Conservation (phyloP, 495 filamentous ascomycete genomes). For the Cercophora sp. region DNA sequence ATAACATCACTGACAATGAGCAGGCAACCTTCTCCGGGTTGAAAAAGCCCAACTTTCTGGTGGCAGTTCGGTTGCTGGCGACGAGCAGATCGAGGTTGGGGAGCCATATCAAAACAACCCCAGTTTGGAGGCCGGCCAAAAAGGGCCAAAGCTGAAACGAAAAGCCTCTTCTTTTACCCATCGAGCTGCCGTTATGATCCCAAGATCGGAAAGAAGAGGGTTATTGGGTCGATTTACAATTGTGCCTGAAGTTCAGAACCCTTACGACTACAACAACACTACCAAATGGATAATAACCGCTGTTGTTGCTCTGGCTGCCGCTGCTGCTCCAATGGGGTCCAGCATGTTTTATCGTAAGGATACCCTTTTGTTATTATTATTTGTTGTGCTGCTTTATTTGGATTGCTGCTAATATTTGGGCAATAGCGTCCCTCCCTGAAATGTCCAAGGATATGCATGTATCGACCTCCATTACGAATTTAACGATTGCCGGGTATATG, state of each 20-base stretch:
- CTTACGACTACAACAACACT: conserved; percentile 64
- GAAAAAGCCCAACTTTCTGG: no score
- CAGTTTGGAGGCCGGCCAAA: conserved; percentile 9
- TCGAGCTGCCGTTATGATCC: conserved; percentile 56
- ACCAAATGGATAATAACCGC: conserved; percentile 86
- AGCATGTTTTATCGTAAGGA: conserved; percentile 81
- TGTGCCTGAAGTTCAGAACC: conserved; percentile 76
- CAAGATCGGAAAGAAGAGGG: conserved; percentile 65
- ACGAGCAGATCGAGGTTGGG: no score
- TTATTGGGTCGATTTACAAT: conserved; percentile 68
- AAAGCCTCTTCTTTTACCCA: conserved; percentile 36
- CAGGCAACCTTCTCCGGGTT: no score
- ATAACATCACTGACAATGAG: no score
- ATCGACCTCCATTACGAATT: conserved; percentile 67
- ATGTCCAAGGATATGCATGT: conserved; percentile 62
- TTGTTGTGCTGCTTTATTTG: not conserved
- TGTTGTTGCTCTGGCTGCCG: conserved; percentile 70
- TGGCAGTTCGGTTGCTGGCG: no score
- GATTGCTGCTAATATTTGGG: no score
- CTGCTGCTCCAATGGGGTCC: conserved; percentile 78
- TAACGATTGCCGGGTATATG: conserved; percentile 85
- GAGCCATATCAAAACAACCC: no score
- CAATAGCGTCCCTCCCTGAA: conserved; percentile 69
- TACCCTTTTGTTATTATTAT: no score
- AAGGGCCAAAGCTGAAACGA: conserved; percentile 21